These are phyloP conservation scores for Dictyostelium capitatum DNA, from an alignment of 78 protist species.

Conservation along the genomic window DNA sequence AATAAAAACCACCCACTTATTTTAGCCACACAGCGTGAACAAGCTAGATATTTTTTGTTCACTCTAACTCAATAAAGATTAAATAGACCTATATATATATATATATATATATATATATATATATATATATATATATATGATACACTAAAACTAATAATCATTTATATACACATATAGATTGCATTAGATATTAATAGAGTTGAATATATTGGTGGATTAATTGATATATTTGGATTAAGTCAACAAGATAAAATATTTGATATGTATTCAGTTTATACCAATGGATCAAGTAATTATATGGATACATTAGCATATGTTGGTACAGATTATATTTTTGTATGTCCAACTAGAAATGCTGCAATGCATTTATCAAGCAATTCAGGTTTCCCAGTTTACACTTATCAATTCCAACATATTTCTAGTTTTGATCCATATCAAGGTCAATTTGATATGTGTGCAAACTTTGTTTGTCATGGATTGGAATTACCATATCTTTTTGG, in stretches of 20 bases:
- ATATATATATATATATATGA: no score
- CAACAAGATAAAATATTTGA: not conserved
- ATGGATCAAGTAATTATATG: slow-evolving; percentile 15
- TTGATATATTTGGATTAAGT: slow-evolving; percentile 39
- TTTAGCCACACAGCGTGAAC: no score
- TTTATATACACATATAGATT: not conserved
- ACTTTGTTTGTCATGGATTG: slow-evolving; percentile 66
- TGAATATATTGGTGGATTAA: slow-evolving; percentile 37
- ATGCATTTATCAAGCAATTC: not conserved
- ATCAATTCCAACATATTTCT: slow-evolving; percentile 67
- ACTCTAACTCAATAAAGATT: no score
- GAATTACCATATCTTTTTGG: slow-evolving; percentile 70
- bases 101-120: no score
- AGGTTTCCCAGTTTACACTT: slow-evolving; percentile 10
- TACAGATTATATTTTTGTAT: slow-evolving; percentile 71
- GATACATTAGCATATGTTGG: slow-evolving; percentile 23
- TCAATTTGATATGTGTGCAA: slow-evolving; percentile 26
- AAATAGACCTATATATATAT: no score
- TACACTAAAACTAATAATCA: no score
- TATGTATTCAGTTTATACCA: not conserved
- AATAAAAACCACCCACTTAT: no score
- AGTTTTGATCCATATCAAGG: slow-evolving; percentile 38
- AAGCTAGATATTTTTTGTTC: no score
- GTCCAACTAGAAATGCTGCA: slow-evolving; percentile 78
- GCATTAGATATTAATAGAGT: slow-evolving; percentile 21